phyloP scores from a whole-genome alignment of 768 basidiomycete genomes.

The Favolaschia claudopus region DNA sequence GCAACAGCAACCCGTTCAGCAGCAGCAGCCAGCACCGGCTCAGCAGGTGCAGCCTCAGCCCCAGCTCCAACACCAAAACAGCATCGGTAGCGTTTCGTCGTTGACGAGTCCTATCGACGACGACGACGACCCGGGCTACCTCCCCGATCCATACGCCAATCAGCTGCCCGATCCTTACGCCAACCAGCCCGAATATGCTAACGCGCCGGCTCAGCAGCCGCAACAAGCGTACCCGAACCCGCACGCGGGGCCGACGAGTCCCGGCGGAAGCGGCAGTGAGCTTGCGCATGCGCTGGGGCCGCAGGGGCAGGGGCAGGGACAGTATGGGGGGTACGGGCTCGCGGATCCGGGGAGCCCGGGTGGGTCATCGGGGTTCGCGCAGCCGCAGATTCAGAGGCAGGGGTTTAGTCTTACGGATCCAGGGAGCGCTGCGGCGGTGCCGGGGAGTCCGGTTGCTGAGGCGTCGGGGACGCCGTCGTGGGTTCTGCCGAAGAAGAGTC shows the following conservation, averaged over 20 bases:
- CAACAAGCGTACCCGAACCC: not conserved
- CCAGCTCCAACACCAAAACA: slow-evolving; percentile 19
- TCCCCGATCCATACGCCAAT: slow-evolving; percentile 10
- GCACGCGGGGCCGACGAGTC: not conserved
- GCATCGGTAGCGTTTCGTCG: slow-evolving; percentile 15
- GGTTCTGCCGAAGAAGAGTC: slow-evolving; percentile 52
- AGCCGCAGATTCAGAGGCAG: not conserved
- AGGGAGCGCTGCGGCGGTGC: not conserved
- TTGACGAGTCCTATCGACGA: slow-evolving; percentile 17
- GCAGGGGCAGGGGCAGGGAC: slow-evolving; percentile 1
- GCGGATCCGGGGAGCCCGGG: not conserved
- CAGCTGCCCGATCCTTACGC: slow-evolving; percentile 23
- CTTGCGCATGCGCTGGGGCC: slow-evolving; percentile 1
- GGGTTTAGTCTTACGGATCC: not conserved
- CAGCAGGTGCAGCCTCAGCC: slow-evolving; percentile 6
- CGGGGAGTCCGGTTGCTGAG: slow-evolving; percentile 17
- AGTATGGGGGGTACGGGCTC: slow-evolving; percentile 13
- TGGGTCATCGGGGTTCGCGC: not conserved
- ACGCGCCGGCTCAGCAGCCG: not conserved
- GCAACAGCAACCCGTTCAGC: not conserved
- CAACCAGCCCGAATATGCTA: slow-evolving; percentile 11
- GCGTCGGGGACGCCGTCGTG: slow-evolving; percentile 46
- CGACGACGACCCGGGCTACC: slow-evolving; percentile 7
- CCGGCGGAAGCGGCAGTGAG: not conserved
- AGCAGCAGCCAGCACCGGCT: not conserved